Conservation (phyloP, 2,329 filamentous ascomycete genomes). For the Phoma sp. region DNA sequence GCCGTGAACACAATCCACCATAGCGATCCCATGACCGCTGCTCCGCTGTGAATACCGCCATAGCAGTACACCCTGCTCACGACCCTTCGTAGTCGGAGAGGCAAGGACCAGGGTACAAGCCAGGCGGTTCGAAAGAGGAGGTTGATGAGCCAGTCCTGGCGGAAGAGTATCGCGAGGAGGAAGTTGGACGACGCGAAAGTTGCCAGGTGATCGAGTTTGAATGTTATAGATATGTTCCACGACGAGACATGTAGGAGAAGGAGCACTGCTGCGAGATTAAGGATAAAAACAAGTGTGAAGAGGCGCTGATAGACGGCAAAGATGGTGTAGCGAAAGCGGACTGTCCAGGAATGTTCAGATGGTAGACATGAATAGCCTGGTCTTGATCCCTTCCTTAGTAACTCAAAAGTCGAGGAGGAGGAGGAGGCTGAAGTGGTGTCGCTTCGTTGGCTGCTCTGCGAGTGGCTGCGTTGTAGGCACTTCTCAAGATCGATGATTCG, state of each 20-base stretch:
- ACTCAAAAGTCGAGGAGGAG: neutral
- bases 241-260: conserved; percentile 18
- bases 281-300: conserved; percentile 52
- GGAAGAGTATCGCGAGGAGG: conserved; percentile 35
- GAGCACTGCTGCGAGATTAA: conserved; percentile 44
- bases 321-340: conserved; percentile 27
- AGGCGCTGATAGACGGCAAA: conserved; percentile 51
- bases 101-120: conserved; percentile 36
- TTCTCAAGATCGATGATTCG: conserved; percentile 26
- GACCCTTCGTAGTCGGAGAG: conserved; percentile 32
- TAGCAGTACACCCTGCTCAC: conserved; percentile 42
- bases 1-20: conserved; percentile 56
- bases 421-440: neutral
- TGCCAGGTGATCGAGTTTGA: conserved; percentile 25
- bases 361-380: neutral
- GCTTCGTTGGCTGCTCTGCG: neutral
- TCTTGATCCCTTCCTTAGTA: neutral
- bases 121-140: conserved; percentile 40
- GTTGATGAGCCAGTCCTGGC: conserved; percentile 46
- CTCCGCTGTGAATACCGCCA: conserved; percentile 46
- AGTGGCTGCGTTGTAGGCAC: conserved; percentile 8
- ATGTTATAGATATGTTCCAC: neutral
- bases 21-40: conserved; percentile 38
- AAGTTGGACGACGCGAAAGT: conserved; percentile 46
- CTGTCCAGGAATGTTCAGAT: neutral